A percentile compares a stretch with the other conserved stretches of the same genome.
These are phyloP conservation scores for Chloris gayana DNA, from an alignment of 176 grass and related monocot genomes.

Conservation along the genomic window DNA sequence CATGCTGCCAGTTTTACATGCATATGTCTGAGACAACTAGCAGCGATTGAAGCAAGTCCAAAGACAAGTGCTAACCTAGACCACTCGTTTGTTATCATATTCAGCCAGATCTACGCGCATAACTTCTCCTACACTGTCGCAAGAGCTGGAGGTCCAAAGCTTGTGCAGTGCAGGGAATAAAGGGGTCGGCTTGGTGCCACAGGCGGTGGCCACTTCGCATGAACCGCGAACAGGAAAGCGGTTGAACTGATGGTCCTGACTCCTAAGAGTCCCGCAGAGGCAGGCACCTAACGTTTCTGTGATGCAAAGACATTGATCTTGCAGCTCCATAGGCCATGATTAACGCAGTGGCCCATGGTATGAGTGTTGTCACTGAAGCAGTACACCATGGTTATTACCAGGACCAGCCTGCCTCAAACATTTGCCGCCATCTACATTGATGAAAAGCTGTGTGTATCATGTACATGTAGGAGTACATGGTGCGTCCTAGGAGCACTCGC, in stretches of 20 bases:
- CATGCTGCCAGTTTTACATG: too few species aligned
- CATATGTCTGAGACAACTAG: not conserved
- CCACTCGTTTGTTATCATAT: constrained; percentile 16
- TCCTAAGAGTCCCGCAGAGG: not conserved
- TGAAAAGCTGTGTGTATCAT: not conserved
- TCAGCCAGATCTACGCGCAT: constrained; percentile 33
- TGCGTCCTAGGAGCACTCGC: not conserved
- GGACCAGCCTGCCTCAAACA: constrained; percentile 30
- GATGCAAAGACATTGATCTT: not conserved
- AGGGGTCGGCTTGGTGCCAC: not conserved
- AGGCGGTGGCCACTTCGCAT: not conserved
- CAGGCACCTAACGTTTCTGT: constrained; percentile 4
- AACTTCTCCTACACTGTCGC: not conserved
- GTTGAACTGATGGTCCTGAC: constrained; percentile 18
- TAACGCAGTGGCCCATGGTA: not conserved
- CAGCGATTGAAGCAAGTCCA: too few species aligned
- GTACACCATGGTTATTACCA: constrained; percentile 3
- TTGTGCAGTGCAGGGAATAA: not conserved
- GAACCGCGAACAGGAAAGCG: constrained; percentile 22
- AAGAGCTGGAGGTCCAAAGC: not conserved
- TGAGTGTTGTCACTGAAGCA: constrained; percentile 2
- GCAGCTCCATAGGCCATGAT: not conserved
- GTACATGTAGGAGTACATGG: not conserved
- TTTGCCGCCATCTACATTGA: too few species aligned
- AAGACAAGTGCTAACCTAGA: constrained; percentile 15